Conservation (phyloP, 805 yeast genomes). For the Candida montana region DNA sequence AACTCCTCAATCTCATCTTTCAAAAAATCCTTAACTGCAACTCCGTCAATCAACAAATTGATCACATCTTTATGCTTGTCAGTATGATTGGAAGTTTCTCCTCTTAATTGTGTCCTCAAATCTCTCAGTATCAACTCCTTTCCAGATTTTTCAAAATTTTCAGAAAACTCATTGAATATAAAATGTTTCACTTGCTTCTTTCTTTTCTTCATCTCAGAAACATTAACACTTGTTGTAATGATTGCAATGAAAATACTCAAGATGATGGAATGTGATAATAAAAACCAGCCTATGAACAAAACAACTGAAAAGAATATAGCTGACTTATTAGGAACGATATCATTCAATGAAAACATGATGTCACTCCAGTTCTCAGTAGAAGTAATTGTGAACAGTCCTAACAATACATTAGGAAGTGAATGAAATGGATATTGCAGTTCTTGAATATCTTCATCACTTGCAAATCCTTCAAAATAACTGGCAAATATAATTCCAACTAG, state of each 20-base stretch:
- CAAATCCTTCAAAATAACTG: conserved; percentile 68
- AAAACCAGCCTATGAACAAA: conserved; percentile 70
- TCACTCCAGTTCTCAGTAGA: conserved; percentile 93
- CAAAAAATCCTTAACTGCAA: conserved; percentile 46
- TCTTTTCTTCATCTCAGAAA: conserved; percentile 66
- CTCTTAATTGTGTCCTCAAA: conserved; percentile 22
- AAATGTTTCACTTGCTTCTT: conserved; percentile 52
- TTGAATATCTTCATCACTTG: conserved; percentile 44
- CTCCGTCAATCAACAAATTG: conserved; percentile 52
- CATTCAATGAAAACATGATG: conserved; percentile 58
- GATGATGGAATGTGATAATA: conserved; percentile 71
- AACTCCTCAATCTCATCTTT: conserved; percentile 22
- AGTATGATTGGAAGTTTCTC: conserved; percentile 32
- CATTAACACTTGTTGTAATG: conserved; percentile 75
- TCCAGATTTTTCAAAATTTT: conserved; percentile 30
- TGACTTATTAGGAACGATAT: conserved; percentile 44
- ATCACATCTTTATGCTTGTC: conserved; percentile 36
- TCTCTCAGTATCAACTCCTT: conserved; percentile 30
- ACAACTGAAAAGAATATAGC: conserved; percentile 56
- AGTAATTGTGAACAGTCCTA: conserved; percentile 74
- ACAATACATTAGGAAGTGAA: conserved; percentile 65
- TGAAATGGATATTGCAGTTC: conserved; percentile 54
- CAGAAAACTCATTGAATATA: conserved; percentile 37
- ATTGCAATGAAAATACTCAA: conserved; percentile 90
- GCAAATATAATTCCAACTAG: conserved; percentile 62